phyloP scores from a whole-genome alignment of 257 asterid species.

The Paraleonurus japonicus region DNA sequence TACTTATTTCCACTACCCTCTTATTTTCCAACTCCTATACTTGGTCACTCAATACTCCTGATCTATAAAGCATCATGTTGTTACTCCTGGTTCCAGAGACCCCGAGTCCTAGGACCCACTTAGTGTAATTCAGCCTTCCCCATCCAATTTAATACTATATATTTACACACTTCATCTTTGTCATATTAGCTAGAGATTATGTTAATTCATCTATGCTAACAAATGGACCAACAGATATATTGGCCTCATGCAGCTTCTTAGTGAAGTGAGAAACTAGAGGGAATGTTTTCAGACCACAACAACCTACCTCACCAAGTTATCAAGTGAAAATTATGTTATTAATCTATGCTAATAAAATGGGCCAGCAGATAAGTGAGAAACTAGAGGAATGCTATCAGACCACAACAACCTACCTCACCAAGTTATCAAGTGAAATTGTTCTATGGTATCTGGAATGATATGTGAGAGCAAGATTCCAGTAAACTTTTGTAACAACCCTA shows the following conservation, averaged over 20 bases:
- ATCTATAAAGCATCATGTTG: neutral
- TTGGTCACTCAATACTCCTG: neutral
- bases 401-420: neutral
- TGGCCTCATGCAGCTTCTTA: neutral
- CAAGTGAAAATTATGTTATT: too few species aligned
- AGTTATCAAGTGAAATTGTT: neutral
- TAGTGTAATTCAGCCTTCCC: neutral
- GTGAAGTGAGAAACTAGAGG: neutral
- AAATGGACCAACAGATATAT: neutral
- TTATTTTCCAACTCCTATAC: too few species aligned
- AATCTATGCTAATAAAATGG: neutral
- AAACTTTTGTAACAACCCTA: neutral
- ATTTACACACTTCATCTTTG: conserved; percentile 2
- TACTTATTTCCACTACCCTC: neutral
- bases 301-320: conserved; percentile 1
- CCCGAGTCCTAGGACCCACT: neutral
- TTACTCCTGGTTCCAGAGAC: neutral
- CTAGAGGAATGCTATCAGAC: neutral
- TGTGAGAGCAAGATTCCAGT: neutral
- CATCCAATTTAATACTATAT: conserved; percentile 2
- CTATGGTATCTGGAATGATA: neutral
- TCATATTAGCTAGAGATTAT: neutral
- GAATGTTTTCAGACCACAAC: neutral
- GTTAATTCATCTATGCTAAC: neutral
- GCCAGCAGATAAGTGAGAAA: neutral